Conservation (phyloP, 2,329 filamentous ascomycete species). For the Exutisphaerella laricina region DNA sequence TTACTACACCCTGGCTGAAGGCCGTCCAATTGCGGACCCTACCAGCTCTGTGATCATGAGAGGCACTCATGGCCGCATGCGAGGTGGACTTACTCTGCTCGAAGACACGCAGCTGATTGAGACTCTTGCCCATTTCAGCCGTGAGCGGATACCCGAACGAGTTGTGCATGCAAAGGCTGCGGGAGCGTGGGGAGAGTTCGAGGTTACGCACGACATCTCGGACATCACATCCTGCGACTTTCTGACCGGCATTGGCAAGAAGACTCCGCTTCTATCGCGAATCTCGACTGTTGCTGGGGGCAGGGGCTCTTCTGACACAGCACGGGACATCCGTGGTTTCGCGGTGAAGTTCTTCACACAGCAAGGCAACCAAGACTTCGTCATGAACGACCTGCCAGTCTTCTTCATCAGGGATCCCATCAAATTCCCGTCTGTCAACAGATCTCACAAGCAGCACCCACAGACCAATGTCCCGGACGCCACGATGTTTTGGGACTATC, state of each 20-base stretch:
- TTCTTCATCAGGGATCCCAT: constrained; percentile 43
- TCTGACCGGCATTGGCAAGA: constrained; percentile 50
- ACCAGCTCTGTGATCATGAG: neutral
- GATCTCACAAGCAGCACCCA: constrained; percentile 27
- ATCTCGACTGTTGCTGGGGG: constrained; percentile 37
- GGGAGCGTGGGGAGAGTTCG: constrained; percentile 39
- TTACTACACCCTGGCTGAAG: neutral
- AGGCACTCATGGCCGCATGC: neutral
- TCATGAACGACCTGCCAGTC: constrained; percentile 39
- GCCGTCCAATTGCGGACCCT: neutral
- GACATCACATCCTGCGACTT: constrained; percentile 53
- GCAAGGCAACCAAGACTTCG: constrained; percentile 49
- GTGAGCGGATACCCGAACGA: constrained; percentile 58
- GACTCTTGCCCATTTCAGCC: constrained; percentile 55
- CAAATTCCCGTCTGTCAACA: constrained; percentile 39
- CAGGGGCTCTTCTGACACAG: constrained; percentile 44
- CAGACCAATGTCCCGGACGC: constrained; percentile 29
- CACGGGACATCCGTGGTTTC: constrained; percentile 47
- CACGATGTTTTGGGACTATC: constrained; percentile 36
- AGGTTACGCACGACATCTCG: constrained; percentile 55
- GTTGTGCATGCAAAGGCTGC: constrained; percentile 23
- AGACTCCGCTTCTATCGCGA: constrained; percentile 45
- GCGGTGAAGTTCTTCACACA: constrained; percentile 49
- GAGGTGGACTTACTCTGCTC: constrained; percentile 42
- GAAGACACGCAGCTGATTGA: constrained; percentile 59